Percentiles rank a stretch among this genome's conserved stretches.
These are phyloP conservation scores for Plectosphaerella plurivora DNA, from an alignment of 2,329 filamentous ascomycete species.

Conservation along the genomic window DNA sequence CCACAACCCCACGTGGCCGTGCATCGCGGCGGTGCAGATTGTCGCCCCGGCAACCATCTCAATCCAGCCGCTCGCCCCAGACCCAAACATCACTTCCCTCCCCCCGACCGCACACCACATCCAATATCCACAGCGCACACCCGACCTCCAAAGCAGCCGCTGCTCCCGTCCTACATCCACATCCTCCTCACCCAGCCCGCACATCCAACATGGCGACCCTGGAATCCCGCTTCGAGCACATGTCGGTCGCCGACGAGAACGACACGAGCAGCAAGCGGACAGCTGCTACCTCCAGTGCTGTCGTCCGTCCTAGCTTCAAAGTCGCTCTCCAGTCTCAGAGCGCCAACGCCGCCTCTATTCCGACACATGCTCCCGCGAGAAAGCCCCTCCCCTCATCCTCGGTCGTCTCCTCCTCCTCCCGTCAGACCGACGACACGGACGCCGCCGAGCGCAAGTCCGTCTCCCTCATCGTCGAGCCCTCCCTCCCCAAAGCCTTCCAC, in stretches of 20 bases:
- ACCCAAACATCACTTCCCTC: slow-evolving; percentile 6
- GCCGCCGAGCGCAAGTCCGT: slow-evolving; percentile 46
- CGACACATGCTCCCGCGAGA: slow-evolving; percentile 45
- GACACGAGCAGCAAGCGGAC: slow-evolving; percentile 44
- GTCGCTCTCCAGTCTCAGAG: slow-evolving; percentile 77
- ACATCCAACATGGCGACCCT: slow-evolving; percentile 62
- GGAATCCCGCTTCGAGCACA: slow-evolving; percentile 83
- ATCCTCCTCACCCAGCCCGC: slow-evolving; percentile 2
- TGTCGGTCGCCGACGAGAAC: slow-evolving; percentile 88
- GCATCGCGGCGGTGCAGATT: too few relatives aligned
- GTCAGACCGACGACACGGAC: slow-evolving; percentile 43
- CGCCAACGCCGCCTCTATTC: slow-evolving; percentile 55
- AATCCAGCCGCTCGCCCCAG: slow-evolving; percentile 5
- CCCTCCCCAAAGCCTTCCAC: slow-evolving; percentile 64
- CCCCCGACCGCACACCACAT: slow-evolving; percentile 1
- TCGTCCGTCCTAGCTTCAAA: slow-evolving; percentile 72
- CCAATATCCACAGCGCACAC: too few relatives aligned
- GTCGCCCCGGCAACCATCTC: slow-evolving; percentile 6
- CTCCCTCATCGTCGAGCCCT: slow-evolving; percentile 52
- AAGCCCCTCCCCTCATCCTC: slow-evolving; percentile 40
- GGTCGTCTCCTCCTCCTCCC: slow-evolving; percentile 22
- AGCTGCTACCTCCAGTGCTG: slow-evolving; percentile 38
- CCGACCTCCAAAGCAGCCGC: background rate
- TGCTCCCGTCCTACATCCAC: slow-evolving; percentile 2
- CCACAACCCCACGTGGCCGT: too few relatives aligned